phyloP scores from a whole-genome alignment of 192 early-diverging fungal genomes.

The Coemansia sp. region DNA sequence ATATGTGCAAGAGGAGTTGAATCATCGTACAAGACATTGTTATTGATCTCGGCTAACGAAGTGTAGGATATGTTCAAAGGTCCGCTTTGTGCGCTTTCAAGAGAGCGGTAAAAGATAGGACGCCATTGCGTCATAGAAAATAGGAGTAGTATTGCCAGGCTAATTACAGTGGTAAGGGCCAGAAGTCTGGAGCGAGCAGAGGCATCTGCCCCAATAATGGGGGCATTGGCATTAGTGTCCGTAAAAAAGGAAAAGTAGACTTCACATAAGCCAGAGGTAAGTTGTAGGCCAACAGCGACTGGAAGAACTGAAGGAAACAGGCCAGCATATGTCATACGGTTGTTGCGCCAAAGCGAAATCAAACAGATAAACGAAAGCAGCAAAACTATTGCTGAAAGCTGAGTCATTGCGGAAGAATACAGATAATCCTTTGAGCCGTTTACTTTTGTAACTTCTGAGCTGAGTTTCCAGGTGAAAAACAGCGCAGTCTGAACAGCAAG shows the following conservation, averaged over 20 bases:
- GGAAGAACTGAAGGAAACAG: constrained; percentile 28
- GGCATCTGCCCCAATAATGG: constrained; percentile 20
- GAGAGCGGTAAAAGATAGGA: constrained; percentile 21
- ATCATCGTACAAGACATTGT: background rate
- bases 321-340: constrained; percentile 10
- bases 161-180: constrained; percentile 7
- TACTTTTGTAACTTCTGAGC: background rate
- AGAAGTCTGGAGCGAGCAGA: constrained; percentile 22
- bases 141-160: background rate
- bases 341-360: background rate
- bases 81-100: background rate
- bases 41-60: background rate
- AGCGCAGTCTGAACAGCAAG: constrained; percentile 16
- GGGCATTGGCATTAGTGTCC: constrained; percentile 8
- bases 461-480: constrained; percentile 2
- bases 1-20: constrained; percentile 29
- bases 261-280: constrained; percentile 13
- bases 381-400: constrained; percentile 11
- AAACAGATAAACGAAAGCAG: constrained; percentile 1
- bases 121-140: constrained; percentile 20
- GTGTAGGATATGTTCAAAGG: background rate
- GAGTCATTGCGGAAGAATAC: background rate
- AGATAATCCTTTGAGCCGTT: background rate
- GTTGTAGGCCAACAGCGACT: constrained; percentile 7
- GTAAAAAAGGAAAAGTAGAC: constrained; percentile 41